Base-by-base conservation (phyloP, 331 rosid genomes). In the Quercus lobata region DNA sequence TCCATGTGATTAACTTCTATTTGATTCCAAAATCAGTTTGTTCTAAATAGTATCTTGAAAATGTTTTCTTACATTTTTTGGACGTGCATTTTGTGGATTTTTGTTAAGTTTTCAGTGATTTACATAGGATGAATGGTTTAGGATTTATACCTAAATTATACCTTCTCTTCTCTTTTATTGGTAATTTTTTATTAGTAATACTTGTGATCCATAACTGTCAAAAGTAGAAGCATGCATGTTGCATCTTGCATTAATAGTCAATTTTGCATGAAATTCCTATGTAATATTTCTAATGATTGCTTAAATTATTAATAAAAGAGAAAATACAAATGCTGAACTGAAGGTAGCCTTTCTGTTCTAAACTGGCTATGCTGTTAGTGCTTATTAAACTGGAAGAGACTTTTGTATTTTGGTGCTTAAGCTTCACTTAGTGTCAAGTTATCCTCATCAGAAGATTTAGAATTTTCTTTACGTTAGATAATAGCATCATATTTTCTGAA, bases 151-250 rank as follows among this genome's bases (percentile, higher is more conserved):
- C 17, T 10, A 49, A 12, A 49, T 14, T 49, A 49, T 22, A 12
- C 29, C 14, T 24, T 24, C 53, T 76, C 34, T 27, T 10, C 3
- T 3, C 12, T 72, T 68, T 76, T 58, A 54, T 71, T 76, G 78
- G 25, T 74, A 37, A 73, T 69, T 41, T 72, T 66, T 76, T 58
- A 54, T 71, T 72, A 69, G 25, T 74, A 37, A 73, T 74, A 65
- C 58, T 12, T 69, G 66, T 54, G 71, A 54, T 65, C 10, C 72
- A 76, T 75, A 34, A 46, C 35, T 44, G 66, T 70, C 49, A 19
- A 56, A 66, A 57, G 57, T 18, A 41, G 68, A 81, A 65, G 71
- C 54, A 19, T 49, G 21, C 77, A 66, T 27, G 35, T 22, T 19
- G 32, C 69, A 19, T 24, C 46, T 49, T 65, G 29, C 75, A n/a